A percentile compares a stretch with the other conserved stretches of the same genome.
Evolutionary conservation across 805 yeast genomes (phyloP).

Genomic region (Cyberlindnera petersonii): DNA sequence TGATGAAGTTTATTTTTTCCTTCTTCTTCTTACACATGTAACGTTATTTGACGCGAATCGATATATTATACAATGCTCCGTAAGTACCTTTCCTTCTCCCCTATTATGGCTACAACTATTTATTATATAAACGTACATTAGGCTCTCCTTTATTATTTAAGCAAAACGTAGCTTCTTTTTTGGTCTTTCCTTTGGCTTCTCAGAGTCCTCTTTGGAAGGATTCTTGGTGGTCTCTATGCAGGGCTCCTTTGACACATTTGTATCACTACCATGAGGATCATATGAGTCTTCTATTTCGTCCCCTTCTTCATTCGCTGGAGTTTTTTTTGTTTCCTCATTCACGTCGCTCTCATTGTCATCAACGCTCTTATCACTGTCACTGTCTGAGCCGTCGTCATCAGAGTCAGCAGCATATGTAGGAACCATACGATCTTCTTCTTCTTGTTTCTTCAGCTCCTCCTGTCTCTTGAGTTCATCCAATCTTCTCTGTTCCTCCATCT

Average conservation of each 20-base stretch:
- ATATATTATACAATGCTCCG: neutral
- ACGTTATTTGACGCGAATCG: neutral
- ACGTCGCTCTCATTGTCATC: constrained; percentile 4
- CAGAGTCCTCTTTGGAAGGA: neutral
- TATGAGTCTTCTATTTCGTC: neutral
- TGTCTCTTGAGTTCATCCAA: constrained; percentile 10
- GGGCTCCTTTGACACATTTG: too few species aligned
- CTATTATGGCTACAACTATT: too few species aligned
- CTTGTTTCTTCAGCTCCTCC: constrained; percentile 11
- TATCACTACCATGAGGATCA: neutral
- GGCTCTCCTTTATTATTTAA: neutral
- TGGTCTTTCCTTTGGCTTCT: neutral
- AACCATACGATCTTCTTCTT: constrained; percentile 19
- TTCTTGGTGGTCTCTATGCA: neutral
- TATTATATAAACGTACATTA: too few species aligned
- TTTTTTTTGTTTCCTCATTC: neutral
- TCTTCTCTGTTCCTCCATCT: constrained; percentile 13
- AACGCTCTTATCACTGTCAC: constrained; percentile 10
- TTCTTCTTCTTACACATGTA: too few species aligned
- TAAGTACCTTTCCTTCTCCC: neutral
- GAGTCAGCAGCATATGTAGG: constrained; percentile 22
- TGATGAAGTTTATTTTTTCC: too few species aligned
- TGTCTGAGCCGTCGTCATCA: constrained; percentile 11
- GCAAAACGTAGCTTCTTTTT: constrained; percentile 15
- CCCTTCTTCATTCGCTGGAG: constrained; percentile 2